Conservation (phyloP, 2,329 filamentous ascomycete species). For the Colletotrichum siamense region DNA sequence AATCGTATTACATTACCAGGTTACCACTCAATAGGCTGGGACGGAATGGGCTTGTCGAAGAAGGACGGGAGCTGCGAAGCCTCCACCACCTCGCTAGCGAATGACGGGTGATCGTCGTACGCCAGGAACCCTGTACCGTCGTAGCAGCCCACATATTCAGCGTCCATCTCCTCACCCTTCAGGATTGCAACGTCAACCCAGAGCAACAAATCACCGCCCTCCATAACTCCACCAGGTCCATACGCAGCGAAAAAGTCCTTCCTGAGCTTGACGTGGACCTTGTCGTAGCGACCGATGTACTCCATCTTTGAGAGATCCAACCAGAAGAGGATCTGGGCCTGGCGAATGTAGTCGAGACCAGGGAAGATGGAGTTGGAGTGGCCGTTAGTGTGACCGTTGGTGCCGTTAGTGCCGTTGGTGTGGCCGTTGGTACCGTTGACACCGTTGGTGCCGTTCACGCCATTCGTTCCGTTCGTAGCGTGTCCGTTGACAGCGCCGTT, state of each 20-base stretch:
- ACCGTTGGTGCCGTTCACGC: background rate
- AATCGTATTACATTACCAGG: background rate
- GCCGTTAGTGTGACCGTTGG: background rate
- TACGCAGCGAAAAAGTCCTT: conserved; percentile 12
- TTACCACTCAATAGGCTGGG: conserved; percentile 13
- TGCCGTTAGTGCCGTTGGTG: background rate
- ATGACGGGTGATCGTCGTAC: conserved; percentile 5
- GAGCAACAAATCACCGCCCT: conserved; percentile 12
- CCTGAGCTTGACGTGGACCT: conserved; percentile 18
- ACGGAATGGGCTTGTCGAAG: conserved; percentile 6
- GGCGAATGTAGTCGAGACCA: conserved; percentile 15
- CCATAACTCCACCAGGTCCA: conserved; percentile 12
- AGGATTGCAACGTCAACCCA: conserved; percentile 14
- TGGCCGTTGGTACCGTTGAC: background rate
- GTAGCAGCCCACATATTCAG: conserved; percentile 17
- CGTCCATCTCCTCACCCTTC: conserved; percentile 17
- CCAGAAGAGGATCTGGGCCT: conserved; percentile 15
- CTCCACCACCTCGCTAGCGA: background rate
- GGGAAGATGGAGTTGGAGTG: conserved; percentile 7
- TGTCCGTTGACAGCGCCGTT: background rate
- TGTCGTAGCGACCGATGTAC: conserved; percentile 10
- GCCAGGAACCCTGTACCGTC: conserved; percentile 13
- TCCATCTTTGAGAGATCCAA: conserved; percentile 18
- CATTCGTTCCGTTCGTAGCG: background rate
- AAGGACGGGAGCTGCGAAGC: background rate